Evolutionary conservation across 2,329 filamentous ascomycete species (phyloP).

Genomic region (Trichoderma arundinaceum): DNA sequence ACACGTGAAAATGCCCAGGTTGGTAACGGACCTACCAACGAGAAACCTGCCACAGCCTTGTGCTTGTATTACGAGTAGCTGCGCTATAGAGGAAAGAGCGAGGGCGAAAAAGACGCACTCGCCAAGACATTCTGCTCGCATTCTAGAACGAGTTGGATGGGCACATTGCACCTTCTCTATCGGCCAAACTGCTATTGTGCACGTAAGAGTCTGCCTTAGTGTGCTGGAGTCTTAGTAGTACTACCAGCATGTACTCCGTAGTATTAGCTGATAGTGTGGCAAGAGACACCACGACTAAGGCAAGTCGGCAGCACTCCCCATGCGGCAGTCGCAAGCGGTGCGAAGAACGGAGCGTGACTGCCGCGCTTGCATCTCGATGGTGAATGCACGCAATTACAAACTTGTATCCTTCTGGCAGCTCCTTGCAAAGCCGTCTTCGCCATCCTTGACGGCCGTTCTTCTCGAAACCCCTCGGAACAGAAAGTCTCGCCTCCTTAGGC

Average conservation of each 20-base stretch:
- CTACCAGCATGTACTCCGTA: too few species aligned
- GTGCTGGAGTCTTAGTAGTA: not conserved
- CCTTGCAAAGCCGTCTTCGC: not conserved
- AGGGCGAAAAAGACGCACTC: not conserved
- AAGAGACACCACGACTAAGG: too few species aligned
- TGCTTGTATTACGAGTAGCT: too few species aligned
- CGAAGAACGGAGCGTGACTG: not conserved
- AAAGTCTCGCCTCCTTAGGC: too few species aligned
- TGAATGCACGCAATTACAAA: slow-evolving; percentile 14
- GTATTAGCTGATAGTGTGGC: too few species aligned
- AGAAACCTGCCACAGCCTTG: too few species aligned
- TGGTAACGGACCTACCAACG: too few species aligned
- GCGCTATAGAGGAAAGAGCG: not conserved
- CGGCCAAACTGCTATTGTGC: not conserved
- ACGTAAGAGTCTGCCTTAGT: not conserved
- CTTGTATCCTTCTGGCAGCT: not conserved
- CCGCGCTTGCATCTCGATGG: slow-evolving; percentile 12
- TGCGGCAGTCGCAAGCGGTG: not conserved
- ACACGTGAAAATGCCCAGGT: too few species aligned
- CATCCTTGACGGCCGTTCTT: too few species aligned
- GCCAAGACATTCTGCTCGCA: slow-evolving; percentile 28
- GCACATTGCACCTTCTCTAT: slow-evolving; percentile 1
- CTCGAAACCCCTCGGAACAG: too few species aligned
- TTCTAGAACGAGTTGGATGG: slow-evolving; percentile 26
- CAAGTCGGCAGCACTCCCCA: too few species aligned